These are phyloP conservation scores for Dactylorhiza incarnata DNA, from an alignment of 106 monocot species.

Conservation along the genomic window DNA sequence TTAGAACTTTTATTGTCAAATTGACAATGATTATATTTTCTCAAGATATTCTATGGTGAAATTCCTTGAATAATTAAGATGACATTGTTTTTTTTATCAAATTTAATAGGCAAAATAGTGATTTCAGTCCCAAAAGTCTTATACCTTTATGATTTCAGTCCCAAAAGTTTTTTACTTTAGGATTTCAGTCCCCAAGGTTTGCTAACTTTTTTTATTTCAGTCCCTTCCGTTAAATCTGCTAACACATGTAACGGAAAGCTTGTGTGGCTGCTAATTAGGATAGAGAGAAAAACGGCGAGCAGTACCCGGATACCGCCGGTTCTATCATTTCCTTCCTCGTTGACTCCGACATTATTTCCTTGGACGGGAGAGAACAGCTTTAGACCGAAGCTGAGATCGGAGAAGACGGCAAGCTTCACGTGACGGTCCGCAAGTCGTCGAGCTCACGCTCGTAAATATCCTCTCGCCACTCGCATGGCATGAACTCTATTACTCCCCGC, in stretches of 20 bases:
- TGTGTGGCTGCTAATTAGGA: too few relatives aligned
- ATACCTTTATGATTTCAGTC: too few relatives aligned
- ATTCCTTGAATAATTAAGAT: not conserved
- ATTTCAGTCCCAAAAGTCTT: too few relatives aligned
- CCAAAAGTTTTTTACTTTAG: too few relatives aligned
- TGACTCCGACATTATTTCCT: conserved; percentile 41
- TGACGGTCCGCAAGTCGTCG: conserved; percentile 31
- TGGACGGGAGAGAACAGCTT: conserved; percentile 33
- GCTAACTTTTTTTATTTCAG: too few relatives aligned
- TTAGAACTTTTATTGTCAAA: not conserved
- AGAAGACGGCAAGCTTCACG: conserved; percentile 40
- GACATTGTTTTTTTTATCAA: not conserved
- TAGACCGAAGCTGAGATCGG: conserved; percentile 49
- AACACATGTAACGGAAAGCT: too few relatives aligned
- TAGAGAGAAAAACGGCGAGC: conserved; percentile 34
- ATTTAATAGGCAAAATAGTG: too few relatives aligned
- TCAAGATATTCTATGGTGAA: not conserved
- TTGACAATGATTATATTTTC: not conserved
- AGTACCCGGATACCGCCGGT: conserved; percentile 41
- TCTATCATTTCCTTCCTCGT: conserved; percentile 41
- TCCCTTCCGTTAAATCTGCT: too few relatives aligned
- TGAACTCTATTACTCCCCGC: conserved; percentile 23
- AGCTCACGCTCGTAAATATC: conserved; percentile 17
- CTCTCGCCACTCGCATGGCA: conserved; percentile 15
- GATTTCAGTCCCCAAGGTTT: too few relatives aligned